Evolutionary conservation across 176 grass and related monocot genomes (phyloP).

Genomic region (Echinochloa phyllopogon): DNA sequence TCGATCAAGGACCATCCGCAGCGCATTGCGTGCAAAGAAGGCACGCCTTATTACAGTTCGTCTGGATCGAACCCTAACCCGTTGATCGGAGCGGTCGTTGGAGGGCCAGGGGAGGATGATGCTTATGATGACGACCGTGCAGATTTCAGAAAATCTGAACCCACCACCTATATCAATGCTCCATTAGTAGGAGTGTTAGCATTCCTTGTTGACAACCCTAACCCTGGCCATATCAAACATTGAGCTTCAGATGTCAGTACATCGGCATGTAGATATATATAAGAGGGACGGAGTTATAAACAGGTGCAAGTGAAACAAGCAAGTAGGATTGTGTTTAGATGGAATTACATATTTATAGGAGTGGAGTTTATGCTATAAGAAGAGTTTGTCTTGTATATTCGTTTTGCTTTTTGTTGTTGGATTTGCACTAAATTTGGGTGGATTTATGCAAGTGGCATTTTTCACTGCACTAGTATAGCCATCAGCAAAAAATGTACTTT

Average conservation of each 20-base stretch:
- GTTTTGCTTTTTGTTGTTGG: slow-evolving; percentile 8
- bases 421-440: slow-evolving; percentile 19
- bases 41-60: slow-evolving; percentile 70
- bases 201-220: slow-evolving; percentile 73
- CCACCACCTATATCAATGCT: slow-evolving; percentile 96
- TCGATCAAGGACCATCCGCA: slow-evolving; percentile 71
- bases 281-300: slow-evolving; percentile 9
- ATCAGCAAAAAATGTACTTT: background rate
- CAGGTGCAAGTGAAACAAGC: background rate
- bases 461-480: slow-evolving; percentile 10
- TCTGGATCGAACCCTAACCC: slow-evolving; percentile 68
- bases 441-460: slow-evolving; percentile 25
- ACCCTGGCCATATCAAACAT: slow-evolving; percentile 20
- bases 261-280: slow-evolving; percentile 33
- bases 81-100: slow-evolving; percentile 74
- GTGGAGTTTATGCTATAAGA: slow-evolving; percentile 14
- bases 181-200: slow-evolving; percentile 83
- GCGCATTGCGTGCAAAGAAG: slow-evolving; percentile 73
- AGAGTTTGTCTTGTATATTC: background rate
- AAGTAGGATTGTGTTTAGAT: slow-evolving; percentile 39
- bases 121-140: slow-evolving; percentile 73
- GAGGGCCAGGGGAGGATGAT: slow-evolving; percentile 91
- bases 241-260: slow-evolving; percentile 5
- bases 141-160: slow-evolving; percentile 87
- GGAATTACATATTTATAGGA: slow-evolving; percentile 1